Conservation (phyloP, 306 rosid species). For the Mucuna pruriens region DNA sequence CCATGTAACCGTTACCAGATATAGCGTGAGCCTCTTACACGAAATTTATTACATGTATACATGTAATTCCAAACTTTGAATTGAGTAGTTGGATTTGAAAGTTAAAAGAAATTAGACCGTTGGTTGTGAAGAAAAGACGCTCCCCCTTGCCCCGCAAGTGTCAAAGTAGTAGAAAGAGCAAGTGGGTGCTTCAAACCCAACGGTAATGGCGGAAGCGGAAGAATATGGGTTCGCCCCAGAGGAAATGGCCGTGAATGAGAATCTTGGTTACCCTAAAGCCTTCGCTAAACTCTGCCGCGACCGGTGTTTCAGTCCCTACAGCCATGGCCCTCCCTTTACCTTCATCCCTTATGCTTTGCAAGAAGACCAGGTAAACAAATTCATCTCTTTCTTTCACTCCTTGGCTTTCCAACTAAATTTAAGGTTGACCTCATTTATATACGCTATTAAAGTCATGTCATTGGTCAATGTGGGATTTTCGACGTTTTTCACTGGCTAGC, state of each 20-base stretch:
- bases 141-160: background rate
- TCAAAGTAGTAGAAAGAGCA: background rate
- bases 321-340: slow-evolving; percentile 81
- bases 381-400: background rate
- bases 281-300: slow-evolving; percentile 72
- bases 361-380: slow-evolving; percentile 69
- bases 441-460: too few relatives aligned
- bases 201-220: slow-evolving; percentile 63
- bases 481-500: too few relatives aligned
- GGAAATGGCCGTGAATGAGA: slow-evolving; percentile 66
- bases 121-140: slow-evolving; percentile 38
- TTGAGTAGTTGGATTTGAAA: slow-evolving; percentile 21
- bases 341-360: slow-evolving; percentile 74
- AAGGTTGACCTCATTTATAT: too few relatives aligned
- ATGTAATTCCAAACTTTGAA: slow-evolving; percentile 38
- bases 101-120: slow-evolving; percentile 60
- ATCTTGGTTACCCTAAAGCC: slow-evolving; percentile 83
- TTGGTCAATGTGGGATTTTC: too few relatives aligned
- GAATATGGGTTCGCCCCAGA: slow-evolving; percentile 61
- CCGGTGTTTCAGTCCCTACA: slow-evolving; percentile 55
- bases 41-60: background rate
- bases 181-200: slow-evolving; percentile 21
- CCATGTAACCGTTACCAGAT: slow-evolving; percentile 59
- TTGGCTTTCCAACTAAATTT: too few relatives aligned
- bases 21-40: background rate